Base-by-base conservation (phyloP, 2,329 filamentous ascomycete species). In the Tothia fuscella region DNA sequence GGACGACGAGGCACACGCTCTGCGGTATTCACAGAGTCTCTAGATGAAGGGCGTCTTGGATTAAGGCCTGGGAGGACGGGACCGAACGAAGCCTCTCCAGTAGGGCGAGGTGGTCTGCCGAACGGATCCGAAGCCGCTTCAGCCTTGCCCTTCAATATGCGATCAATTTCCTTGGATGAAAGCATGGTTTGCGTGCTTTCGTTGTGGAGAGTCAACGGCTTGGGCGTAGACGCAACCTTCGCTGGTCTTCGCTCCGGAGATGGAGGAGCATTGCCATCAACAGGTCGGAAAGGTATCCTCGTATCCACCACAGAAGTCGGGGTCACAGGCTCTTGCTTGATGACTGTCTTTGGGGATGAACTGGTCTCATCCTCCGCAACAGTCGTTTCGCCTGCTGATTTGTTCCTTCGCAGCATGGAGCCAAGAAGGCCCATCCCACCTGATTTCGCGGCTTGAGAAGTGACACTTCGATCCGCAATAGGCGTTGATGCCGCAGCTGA, bases 121-220 rank as follows among this genome's bases (percentile, higher is more conserved):
- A 41, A 29, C 12, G 39, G 30, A 20, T 14, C 25, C 14, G 21
- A 24, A 16, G 17, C 14, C 14, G 41, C 4, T 28, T 32, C 9
- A 26, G 22, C n/a, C 17, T 30, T 76, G 41, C 70, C 68, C 49
- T 72, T 71, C 43, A 93, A 62, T 53, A 94, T 70, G 42, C 76
- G 72, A 50, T 94, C 87, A 48, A 94, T 85, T 43, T 82, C 78
- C 38, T 82, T 75, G 0, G 83, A 75, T n/a, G 86, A 93, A 22
- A 95, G 67, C 29, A 80, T 71, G 19, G 88, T 95, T 62, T 95
- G 89, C 12, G 82, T 81, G 41, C 79, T 75, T 49, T 82, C 80
- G 52, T 93, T 85, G 17, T 10, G 20, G 5, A 36, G 21, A 29
- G 28, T 32, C 16, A 34, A 33, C 13, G 26, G 25, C 24, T 39